Percentiles rank a stretch among this genome's conserved stretches.
phyloP scores from a whole-genome alignment of 768 basidiomycete genomes.

The Lactarius vividus region DNA sequence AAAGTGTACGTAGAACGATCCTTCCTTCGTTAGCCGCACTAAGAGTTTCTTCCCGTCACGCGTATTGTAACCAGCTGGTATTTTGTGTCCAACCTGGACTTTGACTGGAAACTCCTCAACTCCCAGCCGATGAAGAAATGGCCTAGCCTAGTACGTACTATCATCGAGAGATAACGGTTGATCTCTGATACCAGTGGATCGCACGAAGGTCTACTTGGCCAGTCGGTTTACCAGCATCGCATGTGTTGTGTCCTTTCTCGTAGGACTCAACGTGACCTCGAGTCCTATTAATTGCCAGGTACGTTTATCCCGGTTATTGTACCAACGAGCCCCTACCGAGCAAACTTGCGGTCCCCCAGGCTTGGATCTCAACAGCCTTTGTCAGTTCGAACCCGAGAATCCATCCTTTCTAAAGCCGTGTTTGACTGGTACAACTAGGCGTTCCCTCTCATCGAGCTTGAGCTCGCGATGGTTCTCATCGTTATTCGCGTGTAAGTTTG shows the following conservation, averaged over 20 bases:
- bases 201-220: constrained; percentile 7
- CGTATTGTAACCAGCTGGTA: constrained; percentile 3
- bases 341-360: neutral
- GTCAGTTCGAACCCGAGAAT: neutral
- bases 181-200: neutral
- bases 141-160: constrained; percentile 5
- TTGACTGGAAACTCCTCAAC: constrained; percentile 16
- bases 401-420: too few species aligned
- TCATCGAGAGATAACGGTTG: neutral
- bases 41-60: neutral
- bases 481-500: constrained; percentile 16
- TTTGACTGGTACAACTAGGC: neutral
- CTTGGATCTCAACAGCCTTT: constrained; percentile 12
- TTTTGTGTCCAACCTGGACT: constrained; percentile 15
- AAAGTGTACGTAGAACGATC: constrained; percentile 9
- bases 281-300: constrained; percentile 17
- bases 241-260: constrained; percentile 11
- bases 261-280: constrained; percentile 7
- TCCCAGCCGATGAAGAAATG: neutral
- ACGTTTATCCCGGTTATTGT: neutral
- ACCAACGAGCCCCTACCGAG: neutral
- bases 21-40: neutral
- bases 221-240: constrained; percentile 17
- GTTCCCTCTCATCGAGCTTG: constrained; percentile 17
- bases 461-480: constrained; percentile 12